phyloP scores from a whole-genome alignment of 208 protist species.

The Polymyxa betae region DNA sequence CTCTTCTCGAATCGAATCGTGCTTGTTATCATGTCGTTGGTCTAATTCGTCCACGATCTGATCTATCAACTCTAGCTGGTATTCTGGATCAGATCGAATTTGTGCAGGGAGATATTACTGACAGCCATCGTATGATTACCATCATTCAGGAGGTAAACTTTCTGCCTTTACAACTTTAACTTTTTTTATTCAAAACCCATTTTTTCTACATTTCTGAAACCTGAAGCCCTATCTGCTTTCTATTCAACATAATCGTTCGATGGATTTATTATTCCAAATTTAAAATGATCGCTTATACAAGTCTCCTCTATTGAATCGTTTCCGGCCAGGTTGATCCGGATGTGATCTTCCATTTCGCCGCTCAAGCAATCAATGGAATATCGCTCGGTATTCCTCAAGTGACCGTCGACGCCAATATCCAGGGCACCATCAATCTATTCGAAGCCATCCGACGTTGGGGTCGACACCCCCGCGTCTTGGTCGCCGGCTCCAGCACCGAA shows the following conservation, averaged over 20 bases:
- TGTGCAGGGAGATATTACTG: not conserved
- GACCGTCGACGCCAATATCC: not conserved
- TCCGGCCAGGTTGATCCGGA: too few relatives aligned
- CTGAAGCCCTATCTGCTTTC: too few relatives aligned
- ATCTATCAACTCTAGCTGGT: not conserved
- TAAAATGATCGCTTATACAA: too few relatives aligned
- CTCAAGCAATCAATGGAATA: not conserved
- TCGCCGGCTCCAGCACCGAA: not conserved
- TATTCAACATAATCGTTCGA: too few relatives aligned
- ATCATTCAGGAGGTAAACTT: not conserved
- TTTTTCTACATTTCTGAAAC: too few relatives aligned
- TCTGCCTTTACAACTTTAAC: too few relatives aligned
- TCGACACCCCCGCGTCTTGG: not conserved
- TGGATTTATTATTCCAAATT: too few relatives aligned
- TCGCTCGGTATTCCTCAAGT: not conserved
- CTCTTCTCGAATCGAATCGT: not conserved
- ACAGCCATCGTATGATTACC: not conserved
- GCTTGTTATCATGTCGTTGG: not conserved
- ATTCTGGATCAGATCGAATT: not conserved
- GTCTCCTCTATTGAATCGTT: too few relatives aligned
- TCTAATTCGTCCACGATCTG: not conserved
- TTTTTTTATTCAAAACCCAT: too few relatives aligned
- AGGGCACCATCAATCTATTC: not conserved
- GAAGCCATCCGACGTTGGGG: not conserved
- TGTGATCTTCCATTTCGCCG: not conserved